Evolutionary conservation across 2,329 filamentous ascomycete genomes (phyloP).

Genomic region (Fusarium fujikuroi): DNA sequence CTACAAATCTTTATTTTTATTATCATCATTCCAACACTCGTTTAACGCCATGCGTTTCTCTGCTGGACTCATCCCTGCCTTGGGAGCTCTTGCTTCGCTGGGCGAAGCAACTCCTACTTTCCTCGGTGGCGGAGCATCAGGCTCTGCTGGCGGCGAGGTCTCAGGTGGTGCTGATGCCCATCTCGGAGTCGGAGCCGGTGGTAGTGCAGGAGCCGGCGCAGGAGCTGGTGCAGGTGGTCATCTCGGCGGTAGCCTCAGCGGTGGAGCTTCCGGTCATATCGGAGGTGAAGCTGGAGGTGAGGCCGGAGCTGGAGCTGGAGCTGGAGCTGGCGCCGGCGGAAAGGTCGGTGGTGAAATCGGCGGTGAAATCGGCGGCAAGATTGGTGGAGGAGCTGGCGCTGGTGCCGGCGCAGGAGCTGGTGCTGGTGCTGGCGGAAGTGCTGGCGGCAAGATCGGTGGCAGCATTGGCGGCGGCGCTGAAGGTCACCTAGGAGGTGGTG

Average conservation of each 20-base stretch:
- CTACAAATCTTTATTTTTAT: neutral
- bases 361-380: neutral
- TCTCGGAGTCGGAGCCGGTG: slow-evolving; percentile 11
- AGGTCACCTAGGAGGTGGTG: slow-evolving; percentile 3
- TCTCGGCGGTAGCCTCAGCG: neutral
- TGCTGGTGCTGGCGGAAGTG: neutral
- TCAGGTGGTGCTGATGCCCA: slow-evolving; percentile 1
- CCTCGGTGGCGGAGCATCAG: slow-evolving; percentile 10
- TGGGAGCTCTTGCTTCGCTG: slow-evolving; percentile 36
- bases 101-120: slow-evolving; percentile 35
- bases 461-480: neutral
- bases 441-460: neutral
- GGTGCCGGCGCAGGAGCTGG: neutral
- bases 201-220: neutral
- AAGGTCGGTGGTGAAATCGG: neutral
- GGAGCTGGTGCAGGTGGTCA: neutral
- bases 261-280: neutral
- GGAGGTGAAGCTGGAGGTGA: neutral
- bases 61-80: slow-evolving; percentile 21
- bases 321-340: neutral
- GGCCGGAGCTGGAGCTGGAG: neutral
- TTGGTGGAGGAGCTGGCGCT: neutral
- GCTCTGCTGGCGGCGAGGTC: slow-evolving; percentile 2
- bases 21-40: slow-evolving; percentile 5
- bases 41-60: slow-evolving; percentile 34